phyloP scores from a whole-genome alignment of 495 filamentous ascomycete species.

The Penicillium silybi region DNA sequence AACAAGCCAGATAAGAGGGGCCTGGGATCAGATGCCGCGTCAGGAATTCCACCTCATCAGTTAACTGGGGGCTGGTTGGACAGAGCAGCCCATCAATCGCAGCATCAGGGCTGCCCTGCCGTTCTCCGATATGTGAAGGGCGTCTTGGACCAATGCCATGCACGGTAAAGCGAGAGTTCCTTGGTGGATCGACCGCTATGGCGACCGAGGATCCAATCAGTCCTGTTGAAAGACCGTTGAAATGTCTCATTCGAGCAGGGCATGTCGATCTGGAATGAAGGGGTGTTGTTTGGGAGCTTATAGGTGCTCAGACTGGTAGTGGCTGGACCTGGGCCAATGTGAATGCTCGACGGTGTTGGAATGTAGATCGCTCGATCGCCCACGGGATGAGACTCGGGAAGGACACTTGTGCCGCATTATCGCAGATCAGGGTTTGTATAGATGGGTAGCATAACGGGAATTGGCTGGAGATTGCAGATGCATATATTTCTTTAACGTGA shows the following conservation, averaged over 20 bases:
- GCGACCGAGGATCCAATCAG: neutral
- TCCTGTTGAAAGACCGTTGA: too few relatives aligned
- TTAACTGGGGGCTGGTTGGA: constrained; percentile 2
- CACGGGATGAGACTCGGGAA: neutral
- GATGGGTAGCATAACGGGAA: neutral
- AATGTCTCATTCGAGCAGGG: constrained; percentile 7
- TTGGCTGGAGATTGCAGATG: neutral
- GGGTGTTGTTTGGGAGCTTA: neutral
- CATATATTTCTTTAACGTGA: neutral
- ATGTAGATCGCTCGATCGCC: constrained; percentile 6
- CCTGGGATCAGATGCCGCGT: constrained; percentile 4
- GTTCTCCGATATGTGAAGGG: constrained; percentile 1
- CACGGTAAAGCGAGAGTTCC: neutral
- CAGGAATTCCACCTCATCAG: constrained; percentile 8
- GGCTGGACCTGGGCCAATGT: constrained; percentile 1
- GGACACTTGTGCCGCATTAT: neutral
- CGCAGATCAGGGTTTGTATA: neutral
- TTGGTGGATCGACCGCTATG: neutral
- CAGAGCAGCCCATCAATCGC: constrained; percentile 5
- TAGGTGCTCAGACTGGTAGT: neutral
- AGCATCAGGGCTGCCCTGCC: constrained; percentile 1
- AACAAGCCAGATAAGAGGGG: constrained; percentile 9
- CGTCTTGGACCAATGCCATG: neutral
- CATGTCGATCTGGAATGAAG: constrained; percentile 22
- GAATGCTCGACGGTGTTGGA: neutral